Conservation (phyloP, 2,329 filamentous ascomycete species). For the Cercospora citrullina region DNA sequence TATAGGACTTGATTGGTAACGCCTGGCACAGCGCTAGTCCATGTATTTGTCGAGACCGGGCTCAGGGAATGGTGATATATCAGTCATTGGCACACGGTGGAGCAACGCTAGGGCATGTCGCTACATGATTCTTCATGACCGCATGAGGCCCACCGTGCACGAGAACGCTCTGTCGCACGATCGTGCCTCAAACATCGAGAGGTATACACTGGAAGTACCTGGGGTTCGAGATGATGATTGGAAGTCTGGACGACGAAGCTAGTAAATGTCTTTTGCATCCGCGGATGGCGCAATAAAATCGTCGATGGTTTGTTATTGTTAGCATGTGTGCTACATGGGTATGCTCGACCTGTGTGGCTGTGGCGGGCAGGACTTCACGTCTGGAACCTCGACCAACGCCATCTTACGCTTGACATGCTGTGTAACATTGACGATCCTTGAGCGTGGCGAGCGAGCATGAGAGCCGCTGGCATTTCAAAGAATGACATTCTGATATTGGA, state of each 20-base stretch:
- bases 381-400: background rate
- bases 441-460: no score
- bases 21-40: background rate
- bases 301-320: slow-evolving; percentile 8
- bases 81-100: background rate
- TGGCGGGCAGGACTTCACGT: background rate
- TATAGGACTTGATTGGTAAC: background rate
- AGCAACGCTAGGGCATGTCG: background rate
- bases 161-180: background rate
- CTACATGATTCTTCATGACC: slow-evolving; percentile 8
- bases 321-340: background rate
- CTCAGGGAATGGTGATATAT: background rate
- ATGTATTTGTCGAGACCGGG: background rate
- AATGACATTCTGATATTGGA: no score
- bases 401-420: background rate
- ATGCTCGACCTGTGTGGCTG: slow-evolving; percentile 3
- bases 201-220: background rate
- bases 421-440: background rate
- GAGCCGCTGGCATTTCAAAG: no score
- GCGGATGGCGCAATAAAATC: slow-evolving; percentile 6
- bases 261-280: slow-evolving; percentile 4
- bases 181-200: background rate
- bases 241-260: background rate
- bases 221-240: background rate
- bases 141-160: background rate